Conservation (phyloP, 768 basidiomycete species). For the Termitomyces sp. region DNA sequence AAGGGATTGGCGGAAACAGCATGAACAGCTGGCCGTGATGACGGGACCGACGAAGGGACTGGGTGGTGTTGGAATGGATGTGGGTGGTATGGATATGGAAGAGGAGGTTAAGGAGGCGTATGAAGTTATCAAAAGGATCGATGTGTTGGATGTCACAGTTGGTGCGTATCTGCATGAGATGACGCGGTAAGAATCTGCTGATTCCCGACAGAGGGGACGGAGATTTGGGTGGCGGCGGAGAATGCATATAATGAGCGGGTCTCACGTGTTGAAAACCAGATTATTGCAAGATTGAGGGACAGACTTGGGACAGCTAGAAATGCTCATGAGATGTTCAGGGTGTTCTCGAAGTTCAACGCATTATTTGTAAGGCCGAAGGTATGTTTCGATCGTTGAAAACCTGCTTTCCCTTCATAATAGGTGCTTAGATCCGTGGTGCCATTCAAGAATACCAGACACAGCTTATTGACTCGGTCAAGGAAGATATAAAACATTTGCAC, state of each 20-base stretch:
- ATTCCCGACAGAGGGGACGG: slow-evolving; percentile 72
- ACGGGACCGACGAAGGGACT: slow-evolving; percentile 91
- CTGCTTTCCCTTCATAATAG: background rate
- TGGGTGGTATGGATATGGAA: slow-evolving; percentile 95
- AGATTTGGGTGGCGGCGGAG: slow-evolving; percentile 97
- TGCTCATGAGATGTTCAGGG: slow-evolving; percentile 99
- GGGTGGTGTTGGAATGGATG: slow-evolving; percentile 64
- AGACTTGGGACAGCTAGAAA: slow-evolving; percentile 92
- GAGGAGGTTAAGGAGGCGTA: slow-evolving; percentile 96
- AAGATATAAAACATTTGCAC: slow-evolving; percentile 93
- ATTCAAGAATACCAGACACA: slow-evolving; percentile 99
- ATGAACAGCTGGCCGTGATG: slow-evolving; percentile 97
- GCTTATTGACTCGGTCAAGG: slow-evolving; percentile 97
- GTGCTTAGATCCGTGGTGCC: slow-evolving; percentile 81
- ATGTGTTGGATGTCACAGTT: slow-evolving; percentile 90
- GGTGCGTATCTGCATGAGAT: slow-evolving; percentile 44
- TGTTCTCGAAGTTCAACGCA: slow-evolving; percentile 98
- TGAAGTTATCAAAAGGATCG: slow-evolving; percentile 95
- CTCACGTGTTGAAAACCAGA: slow-evolving; percentile 96
- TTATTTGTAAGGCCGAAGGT: slow-evolving; percentile 96
- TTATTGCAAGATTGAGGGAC: slow-evolving; percentile 90
- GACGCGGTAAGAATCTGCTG: background rate
- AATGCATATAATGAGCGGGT: slow-evolving; percentile 98
- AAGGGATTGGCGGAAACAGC: slow-evolving; percentile 91
- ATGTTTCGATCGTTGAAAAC: slow-evolving; percentile 9